Base-by-base conservation (phyloP, 768 basidiomycete species). In the Gautieria morchelliformis region DNA sequence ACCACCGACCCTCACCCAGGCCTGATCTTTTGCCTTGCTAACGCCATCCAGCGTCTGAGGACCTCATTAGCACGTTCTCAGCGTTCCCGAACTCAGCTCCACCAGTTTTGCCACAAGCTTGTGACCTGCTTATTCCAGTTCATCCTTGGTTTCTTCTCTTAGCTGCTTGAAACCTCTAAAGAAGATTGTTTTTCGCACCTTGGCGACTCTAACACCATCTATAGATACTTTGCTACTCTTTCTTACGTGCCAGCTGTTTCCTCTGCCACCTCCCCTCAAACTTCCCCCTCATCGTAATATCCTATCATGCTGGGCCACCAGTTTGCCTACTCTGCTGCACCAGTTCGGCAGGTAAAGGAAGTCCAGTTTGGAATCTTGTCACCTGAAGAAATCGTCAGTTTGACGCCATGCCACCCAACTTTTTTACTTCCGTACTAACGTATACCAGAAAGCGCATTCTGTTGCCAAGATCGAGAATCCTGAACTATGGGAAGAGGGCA, bases 281-380 rank as follows among this genome's bases (percentile, higher is more conserved):
- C 40, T 32, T 40, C 35, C 32, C 32, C 58, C 47, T 47, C 41
- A 20, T 24, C 48, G 17, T 48, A 45, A 32, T 59, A 37, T 35
- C 37, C 45, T 33, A 49, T 51, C 72, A 91, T 92, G 89, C 78
- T 90, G 57, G 89, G 89, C 63, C 89, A 91, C 74, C 87, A 88
- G 71, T 92, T 93, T 66, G 89, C 93, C 60, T 89, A 81, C 72
- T 96, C 94, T 27, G 85, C 90, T 66, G 94, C 93, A 54, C 95
- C 95, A 32, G 81, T 95, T 72, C 87, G 90, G 74, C 92, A 91
- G 74, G 90, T 97, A 65, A 89, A 85, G 76, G 94, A 97, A 75
- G 94, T 98, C 61, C 94, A 97, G 71, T 98, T 97, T 78, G 93
- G 95, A 66, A 93, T 99, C 65, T 85, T 99, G 65, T 94, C 93